Base-by-base conservation (phyloP, 1,284 basidiomycete species). In the Thelephora terrestris region DNA sequence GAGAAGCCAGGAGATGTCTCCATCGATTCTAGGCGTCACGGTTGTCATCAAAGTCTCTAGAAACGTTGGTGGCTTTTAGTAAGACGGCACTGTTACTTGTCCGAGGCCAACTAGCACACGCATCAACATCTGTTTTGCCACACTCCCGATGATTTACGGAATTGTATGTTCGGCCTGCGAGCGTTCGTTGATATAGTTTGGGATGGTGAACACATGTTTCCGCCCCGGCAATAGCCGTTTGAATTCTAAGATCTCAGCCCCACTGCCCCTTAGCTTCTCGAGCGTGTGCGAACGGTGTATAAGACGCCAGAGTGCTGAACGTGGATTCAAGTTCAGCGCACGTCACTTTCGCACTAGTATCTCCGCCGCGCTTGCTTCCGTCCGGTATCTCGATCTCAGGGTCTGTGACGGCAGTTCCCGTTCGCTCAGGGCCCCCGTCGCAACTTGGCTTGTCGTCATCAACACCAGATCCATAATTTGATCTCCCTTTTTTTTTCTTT, bases 361-460 rank as follows among this genome's bases (percentile, higher is more conserved):
- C 54, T 17, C 48, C 54, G 10, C 34, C 48, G 25, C 59, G 56
- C 2, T 57, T 63, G 39, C 61, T 61, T 14, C 46, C 53, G 3
- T 66, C 5, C 58, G 58, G 39, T 54, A 60, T 16, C 61, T 67
- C 37, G 62, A 67, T 46, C 56, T 67, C 3, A 57, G 63, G 17
- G 54, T 60, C 12, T 64, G 60, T 52, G 58, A 55, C 49, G 52
- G 49, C 60, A 7, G 58, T 17, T 57, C 58, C 7, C 61, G 61
- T 1, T 58, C 65, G 47, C 51, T 66, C 2, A 57, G 61, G 14
- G 63, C 61, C 18, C 53, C 65, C n/a, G n/a, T 39, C 60, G 63
- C 45, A 52, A 55, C 5, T 59, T 65, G 23, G 59, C 7, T 48
- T 66, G 10, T 58, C 59, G 20, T 56, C 57, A 16, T 64, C 64